Percentiles rank a stretch among this genome's conserved stretches.
These are phyloP conservation scores for Talaromyces stipitatus DNA, from an alignment of 495 filamentous ascomycete genomes.

Conservation along the genomic window DNA sequence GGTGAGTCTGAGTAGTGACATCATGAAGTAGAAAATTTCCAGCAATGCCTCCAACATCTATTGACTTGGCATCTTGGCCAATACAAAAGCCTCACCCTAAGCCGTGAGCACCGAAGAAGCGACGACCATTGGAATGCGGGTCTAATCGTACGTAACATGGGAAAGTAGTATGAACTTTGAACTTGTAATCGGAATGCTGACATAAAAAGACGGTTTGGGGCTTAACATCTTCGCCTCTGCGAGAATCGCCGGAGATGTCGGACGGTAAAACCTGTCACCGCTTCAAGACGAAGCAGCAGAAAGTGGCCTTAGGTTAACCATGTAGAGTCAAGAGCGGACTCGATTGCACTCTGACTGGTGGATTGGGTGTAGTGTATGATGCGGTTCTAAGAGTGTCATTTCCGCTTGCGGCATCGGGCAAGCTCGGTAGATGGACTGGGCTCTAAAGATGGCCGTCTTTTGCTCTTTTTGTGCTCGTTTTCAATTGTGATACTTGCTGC, in stretches of 20 bases:
- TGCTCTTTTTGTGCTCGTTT: neutral
- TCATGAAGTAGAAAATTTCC: neutral
- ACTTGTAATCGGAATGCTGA: conserved; percentile 4
- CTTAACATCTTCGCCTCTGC: neutral
- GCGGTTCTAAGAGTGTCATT: neutral
- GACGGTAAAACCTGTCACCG: neutral
- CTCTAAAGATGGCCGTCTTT: too few species aligned
- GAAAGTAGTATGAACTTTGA: conserved; percentile 1
- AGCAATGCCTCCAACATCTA: neutral
- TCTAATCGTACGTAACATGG: neutral
- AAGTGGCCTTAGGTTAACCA: neutral
- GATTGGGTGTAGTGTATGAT: neutral
- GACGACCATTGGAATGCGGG: conserved; percentile 5
- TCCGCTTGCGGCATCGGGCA: conserved; percentile 16
- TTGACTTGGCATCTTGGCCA: neutral
- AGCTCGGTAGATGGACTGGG: neutral
- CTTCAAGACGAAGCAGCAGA: neutral
- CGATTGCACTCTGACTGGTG: neutral
- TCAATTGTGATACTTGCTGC: neutral
- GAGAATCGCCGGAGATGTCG: neutral
- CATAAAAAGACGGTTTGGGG: neutral
- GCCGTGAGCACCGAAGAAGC: neutral
- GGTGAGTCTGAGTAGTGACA: neutral
- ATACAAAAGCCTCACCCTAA: neutral
- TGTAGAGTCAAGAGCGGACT: neutral